phyloP scores from a whole-genome alignment of 495 filamentous ascomycete genomes.

The Tuber calosporum region DNA sequence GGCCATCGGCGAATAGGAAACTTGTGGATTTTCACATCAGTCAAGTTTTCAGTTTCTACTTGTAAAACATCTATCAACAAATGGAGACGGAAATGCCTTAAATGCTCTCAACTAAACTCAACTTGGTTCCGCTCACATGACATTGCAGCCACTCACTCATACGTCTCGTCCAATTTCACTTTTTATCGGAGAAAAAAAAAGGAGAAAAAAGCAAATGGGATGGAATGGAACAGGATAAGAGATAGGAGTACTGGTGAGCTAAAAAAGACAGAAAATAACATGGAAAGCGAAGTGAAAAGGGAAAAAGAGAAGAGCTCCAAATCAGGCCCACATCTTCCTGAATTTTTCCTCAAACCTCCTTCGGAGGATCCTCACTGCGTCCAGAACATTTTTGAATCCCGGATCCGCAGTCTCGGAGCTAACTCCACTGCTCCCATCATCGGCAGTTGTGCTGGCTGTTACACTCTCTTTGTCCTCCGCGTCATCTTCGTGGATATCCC shows the following conservation, averaged over 20 bases:
- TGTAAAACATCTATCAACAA: background rate
- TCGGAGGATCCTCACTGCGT: constrained; percentile 53
- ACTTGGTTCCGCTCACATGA: background rate
- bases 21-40: background rate
- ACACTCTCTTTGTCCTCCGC: constrained; percentile 39
- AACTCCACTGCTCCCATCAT: background rate
- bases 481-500: constrained; percentile 40
- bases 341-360: constrained; percentile 62
- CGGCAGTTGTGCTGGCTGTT: constrained; percentile 7
- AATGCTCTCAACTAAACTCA: background rate
- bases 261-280: too few relatives aligned
- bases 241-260: background rate
- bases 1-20: background rate
- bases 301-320: background rate
- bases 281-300: background rate
- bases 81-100: background rate
- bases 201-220: background rate
- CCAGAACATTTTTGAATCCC: constrained; percentile 50
- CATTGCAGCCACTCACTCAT: background rate
- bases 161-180: background rate
- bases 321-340: constrained; percentile 51
- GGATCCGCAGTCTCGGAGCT: constrained; percentile 41
- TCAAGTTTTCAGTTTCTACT: background rate
- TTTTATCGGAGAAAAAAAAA: background rate
- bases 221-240: background rate